phyloP scores from a whole-genome alignment of 345 rosid genomes.

The Bretschneidera sinensis region DNA sequence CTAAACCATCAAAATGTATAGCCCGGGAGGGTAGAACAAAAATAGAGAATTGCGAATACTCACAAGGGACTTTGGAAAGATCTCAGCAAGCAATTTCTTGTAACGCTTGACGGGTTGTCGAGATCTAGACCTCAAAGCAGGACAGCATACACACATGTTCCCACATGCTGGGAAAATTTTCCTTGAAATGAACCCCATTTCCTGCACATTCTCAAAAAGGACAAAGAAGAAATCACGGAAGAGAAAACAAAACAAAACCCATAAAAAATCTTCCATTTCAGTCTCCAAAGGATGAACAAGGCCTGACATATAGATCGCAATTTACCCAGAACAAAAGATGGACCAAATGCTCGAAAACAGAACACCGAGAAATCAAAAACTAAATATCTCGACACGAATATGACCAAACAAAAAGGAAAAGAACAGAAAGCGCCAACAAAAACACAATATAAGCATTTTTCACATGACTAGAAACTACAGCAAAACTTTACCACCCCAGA shows the following conservation, averaged over 20 bases:
- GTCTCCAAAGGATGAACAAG: constrained; percentile 16
- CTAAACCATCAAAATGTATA: too few species aligned
- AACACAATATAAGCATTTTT: constrained; percentile 1
- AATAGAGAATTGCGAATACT: constrained; percentile 23
- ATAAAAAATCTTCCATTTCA: background rate
- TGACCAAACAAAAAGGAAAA: background rate
- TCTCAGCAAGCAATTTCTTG: constrained; percentile 83
- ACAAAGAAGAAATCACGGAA: constrained; percentile 1
- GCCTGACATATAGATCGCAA: constrained; percentile 10
- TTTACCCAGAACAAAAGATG: constrained; percentile 13
- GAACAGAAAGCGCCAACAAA: background rate
- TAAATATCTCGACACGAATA: too few species aligned
- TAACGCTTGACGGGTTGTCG: constrained; percentile 97
- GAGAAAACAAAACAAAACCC: constrained; percentile 1
- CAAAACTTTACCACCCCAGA: background rate
- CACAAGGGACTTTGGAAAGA: constrained; percentile 83
- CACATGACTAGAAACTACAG: background rate
- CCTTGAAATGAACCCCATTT: constrained; percentile 90
- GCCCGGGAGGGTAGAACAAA: background rate
- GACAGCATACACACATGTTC: constrained; percentile 96
- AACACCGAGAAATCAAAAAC: background rate
- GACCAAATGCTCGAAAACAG: constrained; percentile 2
- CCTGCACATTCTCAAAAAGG: constrained; percentile 28
- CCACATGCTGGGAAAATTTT: constrained; percentile 91
- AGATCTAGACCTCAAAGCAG: constrained; percentile 96